Evolutionary conservation across 371 early-diverging fungal genomes (phyloP).

Genomic region (Fennellomyces sp.): DNA sequence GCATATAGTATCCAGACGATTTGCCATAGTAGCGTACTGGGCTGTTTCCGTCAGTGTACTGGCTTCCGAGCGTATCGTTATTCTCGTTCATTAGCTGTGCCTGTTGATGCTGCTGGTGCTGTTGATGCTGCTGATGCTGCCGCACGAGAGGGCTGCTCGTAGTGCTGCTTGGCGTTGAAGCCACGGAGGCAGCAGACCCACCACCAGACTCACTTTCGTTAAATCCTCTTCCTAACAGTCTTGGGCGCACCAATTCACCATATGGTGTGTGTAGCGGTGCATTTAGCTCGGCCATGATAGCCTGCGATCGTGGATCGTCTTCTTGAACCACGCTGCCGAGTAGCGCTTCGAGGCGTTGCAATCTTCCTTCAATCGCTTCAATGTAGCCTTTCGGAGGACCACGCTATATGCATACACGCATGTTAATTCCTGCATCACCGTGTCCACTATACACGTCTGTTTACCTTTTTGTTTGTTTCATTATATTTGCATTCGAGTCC

Average conservation of each 20-base stretch:
- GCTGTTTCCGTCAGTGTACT: conserved; percentile 49
- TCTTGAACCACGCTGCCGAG: conserved; percentile 60
- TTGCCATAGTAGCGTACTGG: conserved; percentile 52
- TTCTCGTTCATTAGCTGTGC: not conserved
- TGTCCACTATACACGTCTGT: no score
- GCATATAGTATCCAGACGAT: conserved; percentile 52
- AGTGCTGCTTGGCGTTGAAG: not conserved
- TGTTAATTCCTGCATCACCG: not conserved
- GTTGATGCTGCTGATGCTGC: conserved; percentile 2
- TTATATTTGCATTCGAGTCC: conserved; percentile 40
- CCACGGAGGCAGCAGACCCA: conserved; percentile 11
- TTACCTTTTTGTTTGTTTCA: conserved; percentile 46
- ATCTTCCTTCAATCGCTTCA: conserved; percentile 70
- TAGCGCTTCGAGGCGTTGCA: conserved; percentile 67
- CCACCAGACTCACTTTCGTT: conserved; percentile 21
- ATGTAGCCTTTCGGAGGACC: conserved; percentile 77
- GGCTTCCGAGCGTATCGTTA: conserved; percentile 24
- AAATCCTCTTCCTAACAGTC: conserved; percentile 29
- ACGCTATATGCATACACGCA: conserved; percentile 36
- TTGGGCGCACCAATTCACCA: conserved; percentile 44
- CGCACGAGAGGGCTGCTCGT: not conserved
- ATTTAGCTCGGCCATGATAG: conserved; percentile 60
- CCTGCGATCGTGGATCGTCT: conserved; percentile 60
- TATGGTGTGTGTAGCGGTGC: conserved; percentile 48
- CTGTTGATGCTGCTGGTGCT: conserved; percentile 8